Percentiles rank a stretch among this genome's conserved stretches.
Conservation (phyloP, 1,139 yeast species). For the Debaryomyces singareniensis region DNA sequence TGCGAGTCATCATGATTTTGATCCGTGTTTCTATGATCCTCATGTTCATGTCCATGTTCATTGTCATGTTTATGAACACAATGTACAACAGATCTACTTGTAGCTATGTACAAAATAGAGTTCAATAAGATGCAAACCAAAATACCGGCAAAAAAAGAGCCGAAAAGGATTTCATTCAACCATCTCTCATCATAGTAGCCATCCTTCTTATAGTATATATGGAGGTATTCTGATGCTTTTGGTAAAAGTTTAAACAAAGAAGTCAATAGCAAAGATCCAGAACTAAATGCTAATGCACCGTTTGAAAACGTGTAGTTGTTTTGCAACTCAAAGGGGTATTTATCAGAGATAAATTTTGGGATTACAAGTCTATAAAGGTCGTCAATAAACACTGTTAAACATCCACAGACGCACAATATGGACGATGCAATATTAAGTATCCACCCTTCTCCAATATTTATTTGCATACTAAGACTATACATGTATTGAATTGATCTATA, state of each 20-base stretch:
- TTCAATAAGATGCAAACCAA: conserved; percentile 55
- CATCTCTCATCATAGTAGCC: conserved; percentile 7
- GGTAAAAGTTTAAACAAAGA: conserved; percentile 73
- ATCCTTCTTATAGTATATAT: conserved; percentile 4
- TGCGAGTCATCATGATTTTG: background rate
- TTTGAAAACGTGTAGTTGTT: conserved; percentile 58
- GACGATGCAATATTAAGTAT: conserved; percentile 49
- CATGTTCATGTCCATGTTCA: conserved; percentile 7
- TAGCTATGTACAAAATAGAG: conserved; percentile 57
- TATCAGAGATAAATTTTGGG: conserved; percentile 35
- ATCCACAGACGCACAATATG: conserved; percentile 53
- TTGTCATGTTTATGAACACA: conserved; percentile 55
- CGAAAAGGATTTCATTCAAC: conserved; percentile 36
- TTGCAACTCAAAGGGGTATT: conserved; percentile 46
- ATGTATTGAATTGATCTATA: conserved; percentile 1
- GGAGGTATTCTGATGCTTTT: conserved; percentile 40
- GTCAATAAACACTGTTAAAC: conserved; percentile 49
- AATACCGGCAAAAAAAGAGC: conserved; percentile 54
- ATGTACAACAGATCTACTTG: conserved; percentile 81
- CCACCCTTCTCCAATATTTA: conserved; percentile 38
- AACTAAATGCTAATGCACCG: conserved; percentile 61
- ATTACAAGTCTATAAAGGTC: conserved; percentile 32
- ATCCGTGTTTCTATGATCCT: background rate
- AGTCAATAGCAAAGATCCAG: conserved; percentile 76
- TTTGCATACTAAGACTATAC: no score